A percentile compares a stretch with the other conserved stretches of the same genome.
These are phyloP conservation scores for Lactifluus pinguis DNA, from an alignment of 768 basidiomycete species.

Conservation along the genomic window DNA sequence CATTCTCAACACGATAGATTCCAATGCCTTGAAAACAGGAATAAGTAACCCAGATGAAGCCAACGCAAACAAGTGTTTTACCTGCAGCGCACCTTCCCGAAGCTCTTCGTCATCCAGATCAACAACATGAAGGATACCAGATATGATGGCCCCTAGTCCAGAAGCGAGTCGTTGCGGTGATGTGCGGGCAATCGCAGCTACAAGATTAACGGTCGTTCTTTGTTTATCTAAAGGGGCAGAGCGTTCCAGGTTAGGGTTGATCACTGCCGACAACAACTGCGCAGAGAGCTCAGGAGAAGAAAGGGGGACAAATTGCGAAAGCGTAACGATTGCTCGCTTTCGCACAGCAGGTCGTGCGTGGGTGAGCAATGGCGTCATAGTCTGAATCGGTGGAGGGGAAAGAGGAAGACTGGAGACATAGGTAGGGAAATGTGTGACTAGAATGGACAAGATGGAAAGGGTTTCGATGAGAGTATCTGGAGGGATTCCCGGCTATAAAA, in stretches of 20 bases:
- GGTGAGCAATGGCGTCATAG: slow-evolving; percentile 63
- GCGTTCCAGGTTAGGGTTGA: slow-evolving; percentile 49
- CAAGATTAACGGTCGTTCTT: slow-evolving; percentile 67
- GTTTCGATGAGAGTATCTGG: slow-evolving; percentile 80
- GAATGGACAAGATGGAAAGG: slow-evolving; percentile 77
- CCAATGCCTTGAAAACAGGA: slow-evolving; percentile 52
- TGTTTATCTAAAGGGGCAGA: slow-evolving; percentile 56
- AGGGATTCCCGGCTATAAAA: slow-evolving; percentile 48
- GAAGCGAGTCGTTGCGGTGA: slow-evolving; percentile 60
- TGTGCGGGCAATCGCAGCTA: slow-evolving; percentile 71
- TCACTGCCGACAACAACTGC: slow-evolving; percentile 46
- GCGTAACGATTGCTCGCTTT: slow-evolving; percentile 82
- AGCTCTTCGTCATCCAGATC: slow-evolving; percentile 77
- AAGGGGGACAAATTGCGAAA: slow-evolving; percentile 76
- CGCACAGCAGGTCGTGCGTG: slow-evolving; percentile 79
- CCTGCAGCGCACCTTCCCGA: slow-evolving; percentile 73
- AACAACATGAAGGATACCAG: slow-evolving; percentile 59
- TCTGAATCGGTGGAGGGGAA: slow-evolving; percentile 49
- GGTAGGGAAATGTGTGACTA: slow-evolving; percentile 75
- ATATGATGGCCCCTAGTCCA: slow-evolving; percentile 52
- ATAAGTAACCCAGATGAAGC: neutral
- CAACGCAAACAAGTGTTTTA: slow-evolving; percentile 19
- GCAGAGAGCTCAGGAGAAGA: slow-evolving; percentile 55
- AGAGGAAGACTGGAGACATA: slow-evolving; percentile 48
- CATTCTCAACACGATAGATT: slow-evolving; percentile 75